phyloP scores from a whole-genome alignment of 306 rosid species.

The Fragaria vesca region DNA sequence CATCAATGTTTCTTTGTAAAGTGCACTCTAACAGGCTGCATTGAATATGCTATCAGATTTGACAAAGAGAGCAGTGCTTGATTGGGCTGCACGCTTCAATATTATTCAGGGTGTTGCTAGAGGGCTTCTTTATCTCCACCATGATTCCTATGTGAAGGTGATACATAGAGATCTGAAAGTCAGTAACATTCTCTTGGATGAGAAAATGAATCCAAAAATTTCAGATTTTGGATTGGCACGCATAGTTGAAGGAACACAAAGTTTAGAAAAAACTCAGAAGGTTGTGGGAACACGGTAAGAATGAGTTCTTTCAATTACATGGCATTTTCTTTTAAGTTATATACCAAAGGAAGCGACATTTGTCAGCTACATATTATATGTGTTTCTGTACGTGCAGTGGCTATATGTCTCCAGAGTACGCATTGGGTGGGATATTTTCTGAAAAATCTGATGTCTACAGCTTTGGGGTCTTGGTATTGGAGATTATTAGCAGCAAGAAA shows the following conservation, averaged over 20 bases:
- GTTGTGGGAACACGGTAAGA: conserved; percentile 36
- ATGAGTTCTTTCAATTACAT: too few species aligned
- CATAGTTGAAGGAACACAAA: too few species aligned
- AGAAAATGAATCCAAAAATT: too few species aligned
- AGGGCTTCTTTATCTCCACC: conserved; percentile 32
- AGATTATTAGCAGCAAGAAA: conserved; percentile 29
- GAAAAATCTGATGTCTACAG: conserved; percentile 35
- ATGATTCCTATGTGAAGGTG: conserved; percentile 23
- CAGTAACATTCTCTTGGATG: too few species aligned
- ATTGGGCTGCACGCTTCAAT: conserved; percentile 22
- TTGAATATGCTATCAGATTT: conserved; percentile 19
- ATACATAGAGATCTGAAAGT: too few species aligned
- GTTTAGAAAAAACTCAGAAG: not conserved
- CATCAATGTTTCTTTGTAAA: not conserved
- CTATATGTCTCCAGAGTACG: conserved; percentile 35
- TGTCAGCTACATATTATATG: too few species aligned
- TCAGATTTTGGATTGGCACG: too few species aligned
- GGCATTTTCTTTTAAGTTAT: too few species aligned
- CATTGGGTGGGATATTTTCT: conserved; percentile 10
- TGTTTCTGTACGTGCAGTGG: conserved; percentile 1
- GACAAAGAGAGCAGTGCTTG: conserved; percentile 1
- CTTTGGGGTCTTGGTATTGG: conserved; percentile 30
- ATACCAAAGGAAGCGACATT: too few species aligned
- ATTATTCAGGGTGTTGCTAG: conserved; percentile 20
- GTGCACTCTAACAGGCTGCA: too few species aligned